Base-by-base conservation (phyloP, 108 stramenopile species). In the Discostella pseudostelligera region DNA sequence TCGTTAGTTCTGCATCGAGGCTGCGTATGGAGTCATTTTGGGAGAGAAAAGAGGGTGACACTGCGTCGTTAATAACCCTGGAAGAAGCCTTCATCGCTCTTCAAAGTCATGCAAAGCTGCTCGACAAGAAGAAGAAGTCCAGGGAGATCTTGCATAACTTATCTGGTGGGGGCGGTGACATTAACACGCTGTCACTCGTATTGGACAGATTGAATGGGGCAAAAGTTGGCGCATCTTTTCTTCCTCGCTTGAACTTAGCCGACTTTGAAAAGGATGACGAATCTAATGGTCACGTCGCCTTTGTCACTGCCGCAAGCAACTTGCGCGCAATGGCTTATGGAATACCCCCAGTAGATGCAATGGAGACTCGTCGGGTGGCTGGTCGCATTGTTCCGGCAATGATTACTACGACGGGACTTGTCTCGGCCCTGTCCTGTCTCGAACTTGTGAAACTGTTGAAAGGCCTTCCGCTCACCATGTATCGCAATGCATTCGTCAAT, bases 221-320 rank as follows among this genome's bases (percentile, higher is more conserved):
- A 11, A 71, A 78, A 62, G 61, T 59, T 71, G 77, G 77, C 3
- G 77, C 77, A 43, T 66, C 70, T 2, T 61, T 71, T 39, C 69
- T 71, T 6, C 77, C 77, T 11, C 39, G 46, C 13, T 62, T 94
- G 35, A 72, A 71, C 36, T 28, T 78, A 19, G 74, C 71, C 3
- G 87, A 88, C 35, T 96, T 98, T 60, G 98, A 99, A 48, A 98
- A 98, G 74, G 98, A 99, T 76, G 95, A 98, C 62, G 97, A 98
- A 53, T 46, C 92, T 16, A 97, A 98, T 61, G 91, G 85, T 8
- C 98, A 99, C 78, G 93, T 97, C 56, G 83, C 80, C 3, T 95
- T 99, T 58, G 83, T 99, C 13, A 86, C 94, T 13, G 96, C 96
- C 1, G 88, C 95, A 8, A 90, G 90, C 62, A 99, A 98, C 75